A percentile compares a stretch with the other conserved stretches of the same genome.
Conservation (phyloP, 2,329 filamentous ascomycete genomes). For the Verticillium nonalfalfae region DNA sequence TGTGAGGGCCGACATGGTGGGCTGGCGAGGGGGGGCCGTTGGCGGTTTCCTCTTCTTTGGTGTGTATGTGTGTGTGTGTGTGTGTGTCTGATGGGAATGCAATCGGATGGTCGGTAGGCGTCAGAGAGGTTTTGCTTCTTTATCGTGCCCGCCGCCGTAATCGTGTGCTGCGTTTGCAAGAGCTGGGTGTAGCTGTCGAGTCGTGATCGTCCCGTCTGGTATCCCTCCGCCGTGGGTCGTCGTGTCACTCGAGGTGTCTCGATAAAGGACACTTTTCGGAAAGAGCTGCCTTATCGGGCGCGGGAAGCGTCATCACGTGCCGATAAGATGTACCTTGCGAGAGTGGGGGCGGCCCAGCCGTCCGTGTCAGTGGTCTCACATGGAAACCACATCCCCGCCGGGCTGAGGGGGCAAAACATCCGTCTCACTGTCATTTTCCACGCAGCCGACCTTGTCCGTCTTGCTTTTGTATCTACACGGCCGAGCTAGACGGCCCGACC, state of each 20-base stretch:
- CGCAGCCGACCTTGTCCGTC: no score
- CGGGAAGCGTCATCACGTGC: not conserved
- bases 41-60: not conserved
- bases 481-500: no score
- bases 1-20: constrained; percentile 52
- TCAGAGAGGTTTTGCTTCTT: no score
- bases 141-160: no score
- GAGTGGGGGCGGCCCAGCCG: no score
- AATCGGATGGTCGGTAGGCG: not conserved
- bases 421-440: no score
- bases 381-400: no score
- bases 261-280: not conserved
- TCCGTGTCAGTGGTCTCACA: no score
- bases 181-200: not conserved
- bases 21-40: not conserved
- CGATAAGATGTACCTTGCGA: not conserved
- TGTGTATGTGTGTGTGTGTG: not conserved
- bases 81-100: not conserved
- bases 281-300: not conserved
- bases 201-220: not conserved
- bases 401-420: no score
- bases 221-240: not conserved
- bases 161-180: not conserved
- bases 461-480: no score
- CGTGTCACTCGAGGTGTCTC: not conserved